Percentiles rank a stretch among this genome's conserved stretches.
phyloP scores from a whole-genome alignment of 352 stramenopile species.

The Pythium myriotylum region DNA sequence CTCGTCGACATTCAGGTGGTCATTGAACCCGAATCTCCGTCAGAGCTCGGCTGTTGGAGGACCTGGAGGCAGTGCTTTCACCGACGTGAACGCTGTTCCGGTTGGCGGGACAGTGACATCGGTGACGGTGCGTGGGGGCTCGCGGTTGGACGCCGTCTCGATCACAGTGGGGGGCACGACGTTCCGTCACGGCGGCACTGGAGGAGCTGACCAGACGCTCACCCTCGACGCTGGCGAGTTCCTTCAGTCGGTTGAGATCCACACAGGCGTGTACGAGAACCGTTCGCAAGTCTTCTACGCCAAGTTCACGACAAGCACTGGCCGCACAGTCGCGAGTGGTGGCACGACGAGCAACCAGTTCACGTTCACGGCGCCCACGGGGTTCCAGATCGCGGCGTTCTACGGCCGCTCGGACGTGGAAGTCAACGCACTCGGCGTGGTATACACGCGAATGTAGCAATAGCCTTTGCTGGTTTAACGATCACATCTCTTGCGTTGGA shows the following conservation, averaged over 20 bases:
- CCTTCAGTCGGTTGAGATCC: slow-evolving; percentile 44
- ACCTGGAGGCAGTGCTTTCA: slow-evolving; percentile 38
- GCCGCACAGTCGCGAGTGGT: too few relatives aligned
- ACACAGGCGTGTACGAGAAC: slow-evolving; percentile 41
- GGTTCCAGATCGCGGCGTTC: slow-evolving; percentile 55
- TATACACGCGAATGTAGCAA: slow-evolving; percentile 36
- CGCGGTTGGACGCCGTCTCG: slow-evolving; percentile 44
- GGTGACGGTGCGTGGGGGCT: slow-evolving; percentile 31
- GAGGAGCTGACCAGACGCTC: slow-evolving; percentile 39
- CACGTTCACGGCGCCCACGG: slow-evolving; percentile 36
- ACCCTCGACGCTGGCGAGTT: slow-evolving; percentile 41
- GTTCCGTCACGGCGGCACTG: slow-evolving; percentile 40
- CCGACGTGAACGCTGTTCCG: slow-evolving; percentile 30
- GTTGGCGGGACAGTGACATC: slow-evolving; percentile 32
- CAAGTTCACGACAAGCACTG: slow-evolving; percentile 41
- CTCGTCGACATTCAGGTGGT: slow-evolving; percentile 42
- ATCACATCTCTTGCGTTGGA: too few relatives aligned
- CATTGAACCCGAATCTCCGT: slow-evolving; percentile 28
- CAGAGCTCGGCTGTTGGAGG: slow-evolving; percentile 43
- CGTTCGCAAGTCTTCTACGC: slow-evolving; percentile 50
- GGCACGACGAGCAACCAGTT: slow-evolving; percentile 33
- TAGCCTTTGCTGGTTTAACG: too few relatives aligned
- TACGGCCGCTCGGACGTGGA: slow-evolving; percentile 44
- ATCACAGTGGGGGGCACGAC: slow-evolving; percentile 25
- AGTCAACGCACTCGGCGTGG: slow-evolving; percentile 44